Conservation (phyloP, 768 basidiomycete species). For the Krasilnikovozyma curviuscula region DNA sequence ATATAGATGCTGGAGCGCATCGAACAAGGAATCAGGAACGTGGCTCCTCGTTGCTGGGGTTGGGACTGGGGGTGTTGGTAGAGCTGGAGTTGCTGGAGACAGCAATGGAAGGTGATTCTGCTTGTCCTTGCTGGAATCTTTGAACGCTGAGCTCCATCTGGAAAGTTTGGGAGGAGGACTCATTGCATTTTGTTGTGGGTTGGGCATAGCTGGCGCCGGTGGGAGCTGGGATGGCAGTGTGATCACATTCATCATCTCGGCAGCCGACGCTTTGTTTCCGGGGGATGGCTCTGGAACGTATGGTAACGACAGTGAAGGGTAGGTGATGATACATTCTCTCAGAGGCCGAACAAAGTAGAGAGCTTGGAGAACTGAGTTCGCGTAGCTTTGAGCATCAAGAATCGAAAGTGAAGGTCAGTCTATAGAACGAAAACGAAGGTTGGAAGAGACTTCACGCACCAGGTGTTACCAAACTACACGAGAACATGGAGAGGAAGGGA, state of each 20-base stretch:
- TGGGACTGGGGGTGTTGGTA: background rate
- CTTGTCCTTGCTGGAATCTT: too few relatives aligned
- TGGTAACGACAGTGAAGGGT: constrained; percentile 36
- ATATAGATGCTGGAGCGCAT: too few relatives aligned
- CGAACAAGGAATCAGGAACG: too few relatives aligned
- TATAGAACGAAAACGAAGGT: background rate
- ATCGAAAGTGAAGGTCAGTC: background rate
- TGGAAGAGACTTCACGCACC: constrained; percentile 33
- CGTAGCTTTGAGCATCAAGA: constrained; percentile 44
- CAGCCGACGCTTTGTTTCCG: constrained; percentile 14
- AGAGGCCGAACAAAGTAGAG: constrained; percentile 91
- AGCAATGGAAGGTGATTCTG: constrained; percentile 6
- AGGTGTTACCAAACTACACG: constrained; percentile 81
- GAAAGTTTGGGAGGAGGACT: too few relatives aligned
- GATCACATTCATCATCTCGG: background rate
- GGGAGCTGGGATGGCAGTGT: constrained; percentile 12
- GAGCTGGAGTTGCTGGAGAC: constrained; percentile 15
- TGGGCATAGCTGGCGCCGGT: background rate
- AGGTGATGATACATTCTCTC: constrained; percentile 54
- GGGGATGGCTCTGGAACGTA: constrained; percentile 31
- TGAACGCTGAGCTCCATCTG: too few relatives aligned
- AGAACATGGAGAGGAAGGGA: background rate
- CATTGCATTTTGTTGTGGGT: too few relatives aligned
- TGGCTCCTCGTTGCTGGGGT: constrained; percentile 21
- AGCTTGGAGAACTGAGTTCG: constrained; percentile 94